Conservation (phyloP, 1,139 yeast genomes). For the Debaryomyces robertsiae region DNA sequence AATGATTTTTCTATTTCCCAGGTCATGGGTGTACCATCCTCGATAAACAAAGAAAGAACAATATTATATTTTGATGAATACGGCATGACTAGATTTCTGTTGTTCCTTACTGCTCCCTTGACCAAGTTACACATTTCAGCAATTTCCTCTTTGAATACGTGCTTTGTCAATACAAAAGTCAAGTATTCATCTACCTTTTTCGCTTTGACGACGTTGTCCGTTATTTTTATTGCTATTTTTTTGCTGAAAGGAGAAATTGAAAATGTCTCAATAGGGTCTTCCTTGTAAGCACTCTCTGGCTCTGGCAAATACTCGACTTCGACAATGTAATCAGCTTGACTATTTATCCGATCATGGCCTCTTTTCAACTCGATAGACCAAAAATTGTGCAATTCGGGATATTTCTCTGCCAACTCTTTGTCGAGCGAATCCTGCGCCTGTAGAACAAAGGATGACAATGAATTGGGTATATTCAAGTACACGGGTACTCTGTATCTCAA, state of each 20-base stretch:
- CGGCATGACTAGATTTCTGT: slow-evolving; percentile 44
- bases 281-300: slow-evolving; percentile 17
- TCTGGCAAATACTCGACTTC: slow-evolving; percentile 22
- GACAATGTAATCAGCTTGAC: slow-evolving; percentile 23
- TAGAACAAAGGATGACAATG: slow-evolving; percentile 27
- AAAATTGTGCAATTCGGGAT: slow-evolving; percentile 25
- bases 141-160: slow-evolving; percentile 41
- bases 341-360: slow-evolving; percentile 14
- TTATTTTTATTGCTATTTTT: slow-evolving; percentile 28
- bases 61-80: slow-evolving; percentile 67
- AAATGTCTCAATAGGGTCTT: slow-evolving; percentile 23
- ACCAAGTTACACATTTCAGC: slow-evolving; percentile 22
- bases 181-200: slow-evolving; percentile 38
- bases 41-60: slow-evolving; percentile 60
- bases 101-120: slow-evolving; percentile 21
- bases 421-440: slow-evolving; percentile 38
- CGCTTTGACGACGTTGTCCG: slow-evolving; percentile 29
- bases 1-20: slow-evolving; percentile 43
- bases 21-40: slow-evolving; percentile 39
- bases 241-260: slow-evolving; percentile 39
- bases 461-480: slow-evolving; percentile 47
- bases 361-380: slow-evolving; percentile 34
- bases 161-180: slow-evolving; percentile 33
- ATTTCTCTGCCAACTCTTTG: slow-evolving; percentile 20
- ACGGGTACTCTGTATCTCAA: slow-evolving; percentile 58